phyloP scores from a whole-genome alignment of 2,329 filamentous ascomycete genomes.

The Fusarium devonianum region DNA sequence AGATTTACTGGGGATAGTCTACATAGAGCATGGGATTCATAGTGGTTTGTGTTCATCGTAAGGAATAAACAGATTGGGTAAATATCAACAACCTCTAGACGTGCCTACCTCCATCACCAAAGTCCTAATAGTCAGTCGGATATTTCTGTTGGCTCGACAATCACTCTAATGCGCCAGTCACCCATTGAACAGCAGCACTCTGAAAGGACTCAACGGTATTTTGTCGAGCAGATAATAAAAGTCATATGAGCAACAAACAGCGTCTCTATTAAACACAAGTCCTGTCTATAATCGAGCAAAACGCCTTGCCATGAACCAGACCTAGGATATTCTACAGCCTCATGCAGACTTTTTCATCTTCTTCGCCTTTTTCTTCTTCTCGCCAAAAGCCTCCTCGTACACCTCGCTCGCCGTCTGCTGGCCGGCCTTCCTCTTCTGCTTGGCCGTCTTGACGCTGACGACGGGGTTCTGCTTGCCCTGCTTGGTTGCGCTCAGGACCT shows the following conservation, averaged over 20 bases:
- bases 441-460: slow-evolving; percentile 83
- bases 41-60: no score
- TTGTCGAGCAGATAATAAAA: no score
- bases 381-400: slow-evolving; percentile 66
- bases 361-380: slow-evolving; percentile 64
- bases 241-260: slow-evolving; percentile 8
- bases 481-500: slow-evolving; percentile 67
- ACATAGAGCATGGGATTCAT: no score
- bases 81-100: no score
- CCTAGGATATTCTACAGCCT: slow-evolving; percentile 32
- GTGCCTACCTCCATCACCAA: no score
- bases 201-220: no score
- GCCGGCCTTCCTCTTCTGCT: slow-evolving; percentile 77
- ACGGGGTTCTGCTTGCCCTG: slow-evolving; percentile 65
- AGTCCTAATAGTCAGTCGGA: no score
- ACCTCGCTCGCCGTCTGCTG: slow-evolving; percentile 65
- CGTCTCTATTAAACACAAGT: slow-evolving; percentile 26
- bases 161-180: no score
- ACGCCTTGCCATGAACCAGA: slow-evolving; percentile 39
- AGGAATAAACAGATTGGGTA: no score
- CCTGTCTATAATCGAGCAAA: slow-evolving; percentile 29
- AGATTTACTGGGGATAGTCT: no score
- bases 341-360: slow-evolving; percentile 48
- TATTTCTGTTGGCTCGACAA: no score
- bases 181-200: no score